A percentile compares a stretch with the other conserved stretches of the same genome.
Evolutionary conservation across 2,329 filamentous ascomycete species (phyloP).

Genomic region (Scortechinia acanthostroma): DNA sequence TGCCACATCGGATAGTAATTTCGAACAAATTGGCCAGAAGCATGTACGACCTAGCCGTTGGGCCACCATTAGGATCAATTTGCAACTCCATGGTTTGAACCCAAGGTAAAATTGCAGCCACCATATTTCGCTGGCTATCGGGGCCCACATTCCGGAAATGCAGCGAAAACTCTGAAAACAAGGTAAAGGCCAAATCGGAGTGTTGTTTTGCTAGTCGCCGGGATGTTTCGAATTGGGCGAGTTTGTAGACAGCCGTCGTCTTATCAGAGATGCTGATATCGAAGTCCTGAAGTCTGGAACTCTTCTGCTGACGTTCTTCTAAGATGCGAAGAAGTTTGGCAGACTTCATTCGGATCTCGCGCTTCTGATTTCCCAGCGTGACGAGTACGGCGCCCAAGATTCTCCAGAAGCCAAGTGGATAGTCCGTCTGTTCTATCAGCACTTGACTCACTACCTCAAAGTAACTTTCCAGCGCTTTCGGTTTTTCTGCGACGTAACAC

Average conservation of each 20-base stretch:
- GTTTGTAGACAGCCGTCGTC: slow-evolving; percentile 94
- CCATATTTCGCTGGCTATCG: slow-evolving; percentile 82
- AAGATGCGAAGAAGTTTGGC: slow-evolving; percentile 72
- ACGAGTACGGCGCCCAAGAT: slow-evolving; percentile 82
- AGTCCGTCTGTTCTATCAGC: slow-evolving; percentile 74
- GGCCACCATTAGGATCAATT: slow-evolving; percentile 82
- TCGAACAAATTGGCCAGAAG: slow-evolving; percentile 90
- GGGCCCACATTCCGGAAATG: slow-evolving; percentile 85
- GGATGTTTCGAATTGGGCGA: slow-evolving; percentile 94
- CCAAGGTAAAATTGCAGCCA: slow-evolving; percentile 92
- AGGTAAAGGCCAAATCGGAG: slow-evolving; percentile 79
- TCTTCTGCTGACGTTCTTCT: slow-evolving; percentile 76
- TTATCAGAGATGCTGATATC: slow-evolving; percentile 98
- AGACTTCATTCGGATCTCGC: slow-evolving; percentile 81
- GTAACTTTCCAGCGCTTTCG: slow-evolving; percentile 87
- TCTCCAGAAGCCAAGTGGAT: slow-evolving; percentile 83
- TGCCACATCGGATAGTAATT: slow-evolving; percentile 88
- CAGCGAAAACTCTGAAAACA: slow-evolving; percentile 90
- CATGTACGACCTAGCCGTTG: slow-evolving; percentile 87
- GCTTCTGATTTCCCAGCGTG: slow-evolving; percentile 85
- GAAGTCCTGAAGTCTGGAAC: slow-evolving; percentile 89
- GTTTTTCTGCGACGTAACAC: slow-evolving; percentile 76
- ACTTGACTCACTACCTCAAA: slow-evolving; percentile 88
- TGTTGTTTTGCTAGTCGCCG: slow-evolving; percentile 83
- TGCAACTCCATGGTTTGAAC: slow-evolving; percentile 90